Evolutionary conservation across 768 basidiomycete genomes (phyloP), one percentile per base, ranked within the genome.

Genomic region (Sarcodon aspratus): DNA sequence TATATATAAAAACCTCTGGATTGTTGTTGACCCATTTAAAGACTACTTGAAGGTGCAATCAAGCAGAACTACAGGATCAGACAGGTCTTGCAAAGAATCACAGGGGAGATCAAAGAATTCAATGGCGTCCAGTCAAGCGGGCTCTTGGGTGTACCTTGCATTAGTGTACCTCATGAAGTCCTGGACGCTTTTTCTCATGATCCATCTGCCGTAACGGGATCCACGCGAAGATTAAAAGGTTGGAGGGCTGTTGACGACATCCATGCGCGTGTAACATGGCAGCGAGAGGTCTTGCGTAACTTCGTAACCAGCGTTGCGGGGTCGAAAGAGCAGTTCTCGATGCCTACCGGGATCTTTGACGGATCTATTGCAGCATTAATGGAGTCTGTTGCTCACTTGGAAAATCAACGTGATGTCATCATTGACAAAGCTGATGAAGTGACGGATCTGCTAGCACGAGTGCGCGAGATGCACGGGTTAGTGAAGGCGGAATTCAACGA

Each of bases 221-320:
- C 73, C 6, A 85, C 85, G 0, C 74, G 80, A 44, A 69, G 74
- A 38, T 69, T 73, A 31, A 68, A 66, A 46, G 77, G 85, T 9
- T 89, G 82, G 80, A 69, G 73, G 52, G 83, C 81, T 1, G 82
- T 87, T 12, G 86, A 90, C 50, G 83, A 90, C 50, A 83, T 87
- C 48, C 71, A 85, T 56, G 57, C 69, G 27, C 79, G 84, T 37
- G 66, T 88, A 15, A 49, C 66, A 18, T 75, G 74, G 33, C 86
- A 90, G 59, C 78, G 79, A 34, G 68, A 75, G 8, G 59, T 56
- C 1, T 52, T 68, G 15, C 49, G 33, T 59, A 13, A 45, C 33
- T 50, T 54, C 55, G 15, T 38, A 38, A 27, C 32, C 17, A 17
- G 27, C 15, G 12, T 17, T 47, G 34, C 36, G 18, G 36, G 44